Evolutionary conservation across 139 green algal species (phyloP), one percentile per base, ranked within the genome.

Genomic region (Picochlorum sp.): DNA sequence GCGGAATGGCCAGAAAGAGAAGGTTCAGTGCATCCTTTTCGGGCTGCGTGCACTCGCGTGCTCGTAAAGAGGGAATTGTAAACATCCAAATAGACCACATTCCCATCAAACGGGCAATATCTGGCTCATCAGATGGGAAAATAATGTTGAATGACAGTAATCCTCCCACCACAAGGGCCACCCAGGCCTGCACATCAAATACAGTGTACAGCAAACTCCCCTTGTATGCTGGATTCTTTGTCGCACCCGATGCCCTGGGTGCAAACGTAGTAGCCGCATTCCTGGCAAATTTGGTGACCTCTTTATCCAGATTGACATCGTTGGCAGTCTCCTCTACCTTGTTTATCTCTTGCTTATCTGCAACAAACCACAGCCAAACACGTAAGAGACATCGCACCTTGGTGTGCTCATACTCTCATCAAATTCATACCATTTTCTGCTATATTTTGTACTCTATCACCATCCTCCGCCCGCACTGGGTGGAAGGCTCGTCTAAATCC

Each of bases 41-140:
- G 6, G 68, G 68, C 9, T 77, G 41, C 11, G 65, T 81, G 81
- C 93, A 98, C 59, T 98, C 90, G 24, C 88, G 76, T 9, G 93
- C 93, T 5, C 93, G 77, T 66, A 97, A 76, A 1, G 84, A 88
- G 0, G 92, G 93, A 45, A 98, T 83, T 7, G 88, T 94, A 76
- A 98, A 95, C 88, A 97, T 96, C 92, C 90, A 98, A 61, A 96
- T 80, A 32, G 77, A 87, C 90, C 92, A 93, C 87, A 96, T 95
- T 85, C 93, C 93, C 37, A 97, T 73, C 9, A 98, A 74, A 2
- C 91, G 81, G 8, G 88, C 74, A 59, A 98, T 96, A 73, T 77
- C 79, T 18, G 93, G 91, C 58, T 94, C 62, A 34, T 98, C 89
- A 7, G 86, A 93, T 6, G 93, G 93, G 51, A 91, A 91, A 6